Evolutionary conservation across 352 stramenopile species (phyloP).

Genomic region (Phytophthora pluvialis): DNA sequence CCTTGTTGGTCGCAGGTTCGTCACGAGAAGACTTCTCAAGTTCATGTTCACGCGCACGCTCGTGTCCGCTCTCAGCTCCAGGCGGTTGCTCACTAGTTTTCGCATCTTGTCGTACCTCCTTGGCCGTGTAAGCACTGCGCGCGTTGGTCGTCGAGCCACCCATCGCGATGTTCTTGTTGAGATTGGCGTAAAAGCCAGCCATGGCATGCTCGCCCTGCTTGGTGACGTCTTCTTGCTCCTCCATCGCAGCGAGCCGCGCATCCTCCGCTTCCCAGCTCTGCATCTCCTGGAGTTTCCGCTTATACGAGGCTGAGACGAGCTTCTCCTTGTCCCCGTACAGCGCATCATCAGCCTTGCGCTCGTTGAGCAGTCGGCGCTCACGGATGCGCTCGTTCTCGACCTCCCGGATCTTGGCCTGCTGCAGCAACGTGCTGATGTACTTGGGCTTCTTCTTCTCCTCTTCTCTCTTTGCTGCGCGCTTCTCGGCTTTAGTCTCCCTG

Average conservation of each 20-base stretch:
- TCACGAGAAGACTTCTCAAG: slow-evolving; percentile 4
- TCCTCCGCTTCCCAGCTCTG: slow-evolving; percentile 90
- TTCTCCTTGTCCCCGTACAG: slow-evolving; percentile 90
- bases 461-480: slow-evolving; percentile 56
- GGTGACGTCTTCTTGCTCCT: slow-evolving; percentile 77
- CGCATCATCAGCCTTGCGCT: slow-evolving; percentile 84
- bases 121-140: slow-evolving; percentile 85
- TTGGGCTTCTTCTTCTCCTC: slow-evolving; percentile 80
- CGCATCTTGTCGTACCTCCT: slow-evolving; percentile 20
- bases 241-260: slow-evolving; percentile 60
- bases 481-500: slow-evolving; percentile 41
- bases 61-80: slow-evolving; percentile 9
- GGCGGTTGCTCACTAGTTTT: slow-evolving; percentile 10
- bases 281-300: slow-evolving; percentile 91
- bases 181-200: slow-evolving; percentile 91
- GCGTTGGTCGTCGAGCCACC: slow-evolving; percentile 73
- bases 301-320: slow-evolving; percentile 92
- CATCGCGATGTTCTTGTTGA: slow-evolving; percentile 94
- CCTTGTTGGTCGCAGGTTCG: slow-evolving; percentile 28
- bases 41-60: slow-evolving; percentile 3
- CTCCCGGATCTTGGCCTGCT: slow-evolving; percentile 91
- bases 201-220: slow-evolving; percentile 80
- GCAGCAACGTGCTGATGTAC: slow-evolving; percentile 91
- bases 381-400: slow-evolving; percentile 91
- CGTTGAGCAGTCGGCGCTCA: slow-evolving; percentile 85